Evolutionary conservation across 2,329 filamentous ascomycete genomes (phyloP), one percentile per base, ranked within the genome.

Genomic region (Trichoderma lentiforme): DNA sequence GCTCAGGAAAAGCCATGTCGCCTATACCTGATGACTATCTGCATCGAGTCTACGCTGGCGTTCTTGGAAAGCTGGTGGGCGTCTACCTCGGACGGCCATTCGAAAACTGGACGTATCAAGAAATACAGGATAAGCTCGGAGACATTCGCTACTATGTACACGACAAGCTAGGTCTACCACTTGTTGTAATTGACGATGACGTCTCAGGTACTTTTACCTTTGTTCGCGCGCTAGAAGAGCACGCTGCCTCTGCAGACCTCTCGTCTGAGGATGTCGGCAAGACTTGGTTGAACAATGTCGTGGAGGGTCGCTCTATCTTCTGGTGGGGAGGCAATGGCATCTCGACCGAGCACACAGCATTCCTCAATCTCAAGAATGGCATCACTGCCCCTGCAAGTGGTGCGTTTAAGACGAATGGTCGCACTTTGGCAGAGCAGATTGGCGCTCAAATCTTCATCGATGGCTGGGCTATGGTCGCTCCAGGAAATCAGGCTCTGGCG

Each of bases 371-470:
- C 12, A 80, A 80, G 72, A 75, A 74, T 1, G 43, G 43, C n/a
- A n/a, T 47, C 18, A 21, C 43, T 3, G 43, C 43, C 18, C 43
- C 43, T 47, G 6, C 60, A 11, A 81, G 78, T 68, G 80, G 80
- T 3, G 73, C 78, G 12, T 76, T 76, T 3, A 26, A 61, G 3
- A 72, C 69, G 14, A 74, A 74, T 43, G 71, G 71, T 7, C 64
- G 43, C 4, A 72, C 71, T 2, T 24, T 72, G 28, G 79, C 80
- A 1, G 78, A 82, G 72, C 80, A 82, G 75, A 82, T 82, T 43
- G 81, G 81, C n/a, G 81, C 79, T 2, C 80, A 82, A 75, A 82
- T 82, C 36, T 82, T 82, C 71, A 79, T 82, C 70, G 81, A 82
- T 69, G 81, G 78, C 15, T 82, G 78, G 77, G 80, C 79, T 9